These are phyloP conservation scores for Crithidia brevicula DNA, from an alignment of 208 protist genomes.

Conservation along the genomic window DNA sequence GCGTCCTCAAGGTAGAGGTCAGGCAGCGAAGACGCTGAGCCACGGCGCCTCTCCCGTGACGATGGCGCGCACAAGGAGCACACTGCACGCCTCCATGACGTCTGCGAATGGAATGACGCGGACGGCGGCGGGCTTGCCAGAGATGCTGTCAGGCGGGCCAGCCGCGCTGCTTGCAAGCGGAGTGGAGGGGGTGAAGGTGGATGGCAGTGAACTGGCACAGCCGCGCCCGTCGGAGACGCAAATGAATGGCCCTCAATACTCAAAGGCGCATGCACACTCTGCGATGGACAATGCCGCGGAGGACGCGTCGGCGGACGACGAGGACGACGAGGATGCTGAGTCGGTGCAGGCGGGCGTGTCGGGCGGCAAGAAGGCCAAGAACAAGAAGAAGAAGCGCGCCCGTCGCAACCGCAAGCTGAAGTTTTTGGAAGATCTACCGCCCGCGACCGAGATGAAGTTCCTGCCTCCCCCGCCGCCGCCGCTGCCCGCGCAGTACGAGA, in stretches of 20 bases:
- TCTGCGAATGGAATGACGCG: slow-evolving; percentile 16
- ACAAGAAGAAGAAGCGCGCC: slow-evolving; percentile 30
- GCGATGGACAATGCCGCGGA: not conserved
- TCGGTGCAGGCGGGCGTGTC: not conserved
- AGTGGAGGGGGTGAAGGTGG: not conserved
- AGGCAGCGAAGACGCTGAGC: no score
- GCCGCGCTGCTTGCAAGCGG: not conserved
- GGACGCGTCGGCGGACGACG: not conserved
- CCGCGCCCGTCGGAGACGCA: no score
- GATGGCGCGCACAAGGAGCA: slow-evolving; percentile 2
- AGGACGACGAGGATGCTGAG: slow-evolving; percentile 9
- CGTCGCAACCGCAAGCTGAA: slow-evolving; percentile 37
- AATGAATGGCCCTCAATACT: no score
- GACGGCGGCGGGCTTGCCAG: slow-evolving; percentile 13
- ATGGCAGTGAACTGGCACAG: no score
- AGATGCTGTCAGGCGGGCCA: not conserved
- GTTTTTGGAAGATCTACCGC: slow-evolving; percentile 25
- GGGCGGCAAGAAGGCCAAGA: not conserved
- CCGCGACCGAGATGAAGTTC: slow-evolving; percentile 23
- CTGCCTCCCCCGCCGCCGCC: slow-evolving; percentile 33
- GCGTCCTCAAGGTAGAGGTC: no score
- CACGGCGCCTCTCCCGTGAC: not conserved
- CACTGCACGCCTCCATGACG: not conserved
- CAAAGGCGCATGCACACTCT: not conserved
- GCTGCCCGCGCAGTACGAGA: slow-evolving; percentile 10